phyloP scores from a whole-genome alignment of 371 early-diverging fungal genomes.

The Syncephalastrum sp. region DNA sequence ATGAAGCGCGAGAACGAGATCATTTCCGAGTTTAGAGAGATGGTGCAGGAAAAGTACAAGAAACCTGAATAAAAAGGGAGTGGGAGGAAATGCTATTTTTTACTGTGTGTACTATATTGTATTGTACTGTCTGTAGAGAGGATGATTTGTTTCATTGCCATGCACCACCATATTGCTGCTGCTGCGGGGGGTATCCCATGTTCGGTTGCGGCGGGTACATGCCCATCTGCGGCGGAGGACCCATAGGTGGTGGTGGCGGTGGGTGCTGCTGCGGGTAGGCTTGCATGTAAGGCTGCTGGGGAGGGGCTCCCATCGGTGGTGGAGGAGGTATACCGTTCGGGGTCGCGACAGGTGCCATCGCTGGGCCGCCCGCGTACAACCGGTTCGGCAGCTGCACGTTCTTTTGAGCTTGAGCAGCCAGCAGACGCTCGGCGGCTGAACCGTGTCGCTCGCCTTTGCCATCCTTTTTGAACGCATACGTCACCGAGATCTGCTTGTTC shows the following conservation, averaged over 20 bases:
- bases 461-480: constrained; percentile 97
- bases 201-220: no score
- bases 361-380: constrained; percentile 66
- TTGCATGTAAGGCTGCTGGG: no score
- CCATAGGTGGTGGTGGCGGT: no score
- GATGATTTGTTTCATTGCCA: no score
- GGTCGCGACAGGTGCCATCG: constrained; percentile 14
- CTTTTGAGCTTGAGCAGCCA: constrained; percentile 91
- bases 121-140: no score
- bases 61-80: constrained; percentile 20
- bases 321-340: no score
- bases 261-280: no score
- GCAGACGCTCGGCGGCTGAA: constrained; percentile 93
- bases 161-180: no score
- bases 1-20: constrained; percentile 87
- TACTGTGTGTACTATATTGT: neutral
- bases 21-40: constrained; percentile 80
- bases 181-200: no score
- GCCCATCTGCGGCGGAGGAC: no score
- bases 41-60: constrained; percentile 49
- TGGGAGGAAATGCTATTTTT: neutral
- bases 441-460: constrained; percentile 98
- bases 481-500: constrained; percentile 89
- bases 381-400: constrained; percentile 69
- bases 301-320: no score